Evolutionary conservation across 768 basidiomycete genomes (phyloP).

Genomic region (Hericium rajendrae): DNA sequence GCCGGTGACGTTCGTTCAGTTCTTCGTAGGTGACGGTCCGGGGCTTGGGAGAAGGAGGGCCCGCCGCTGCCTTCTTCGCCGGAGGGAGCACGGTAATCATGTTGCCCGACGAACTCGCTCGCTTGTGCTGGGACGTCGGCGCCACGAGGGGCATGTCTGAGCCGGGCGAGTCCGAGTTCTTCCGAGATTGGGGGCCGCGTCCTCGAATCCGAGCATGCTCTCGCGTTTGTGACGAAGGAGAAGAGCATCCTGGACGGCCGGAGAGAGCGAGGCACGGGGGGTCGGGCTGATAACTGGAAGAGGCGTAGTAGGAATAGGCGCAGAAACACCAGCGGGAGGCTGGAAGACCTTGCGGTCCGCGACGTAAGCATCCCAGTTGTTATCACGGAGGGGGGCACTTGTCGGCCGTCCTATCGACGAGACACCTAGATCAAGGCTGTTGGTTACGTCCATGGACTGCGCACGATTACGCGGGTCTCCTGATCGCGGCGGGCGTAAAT

Average conservation of each 20-base stretch:
- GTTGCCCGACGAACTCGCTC: conserved; percentile 4
- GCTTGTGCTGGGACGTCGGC: conserved; percentile 4
- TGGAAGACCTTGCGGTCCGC: conserved; percentile 78
- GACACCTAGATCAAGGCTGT: conserved; percentile 32
- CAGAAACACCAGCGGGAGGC: conserved; percentile 70
- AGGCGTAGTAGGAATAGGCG: conserved; percentile 64
- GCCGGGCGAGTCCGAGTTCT: conserved; percentile 1
- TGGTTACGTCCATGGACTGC: conserved; percentile 64
- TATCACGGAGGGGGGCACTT: conserved; percentile 61
- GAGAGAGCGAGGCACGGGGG: conserved; percentile 47
- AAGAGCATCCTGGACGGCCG: conserved; percentile 69
- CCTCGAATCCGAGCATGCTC: conserved; percentile 42
- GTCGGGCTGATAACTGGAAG: conserved; percentile 23
- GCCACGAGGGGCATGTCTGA: neutral
- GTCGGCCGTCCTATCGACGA: conserved; percentile 59
- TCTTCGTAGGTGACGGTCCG: conserved; percentile 81
- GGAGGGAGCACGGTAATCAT: conserved; percentile 35
- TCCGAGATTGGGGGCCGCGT: neutral
- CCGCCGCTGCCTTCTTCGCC: conserved; percentile 20
- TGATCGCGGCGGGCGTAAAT: conserved; percentile 62
- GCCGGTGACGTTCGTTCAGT: conserved; percentile 74
- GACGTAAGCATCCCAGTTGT: conserved; percentile 84
- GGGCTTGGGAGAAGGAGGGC: conserved; percentile 40
- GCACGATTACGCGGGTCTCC: conserved; percentile 58
- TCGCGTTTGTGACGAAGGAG: conserved; percentile 63